Conservation (phyloP, 345 rosid genomes). For the Sonneratia alba region DNA sequence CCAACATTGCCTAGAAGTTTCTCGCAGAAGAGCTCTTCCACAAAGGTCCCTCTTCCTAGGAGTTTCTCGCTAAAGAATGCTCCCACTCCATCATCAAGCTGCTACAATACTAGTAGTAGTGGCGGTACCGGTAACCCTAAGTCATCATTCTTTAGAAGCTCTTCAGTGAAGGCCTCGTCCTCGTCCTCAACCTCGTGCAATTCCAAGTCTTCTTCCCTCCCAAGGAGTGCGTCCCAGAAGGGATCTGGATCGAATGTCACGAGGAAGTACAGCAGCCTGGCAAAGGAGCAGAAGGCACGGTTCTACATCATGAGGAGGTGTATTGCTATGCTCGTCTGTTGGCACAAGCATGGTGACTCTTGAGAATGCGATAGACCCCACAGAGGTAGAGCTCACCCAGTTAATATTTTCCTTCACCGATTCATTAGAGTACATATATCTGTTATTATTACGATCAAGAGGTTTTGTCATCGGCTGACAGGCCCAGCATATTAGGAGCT, state of each 20-base stretch:
- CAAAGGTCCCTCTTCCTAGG: slow-evolving; percentile 11
- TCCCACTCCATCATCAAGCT: slow-evolving; percentile 4
- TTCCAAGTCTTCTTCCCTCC: slow-evolving; percentile 34
- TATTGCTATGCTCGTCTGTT: slow-evolving; percentile 97
- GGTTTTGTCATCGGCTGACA: neutral
- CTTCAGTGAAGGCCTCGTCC: slow-evolving; percentile 19
- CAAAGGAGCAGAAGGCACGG: slow-evolving; percentile 93
- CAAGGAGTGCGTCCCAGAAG: slow-evolving; percentile 48
- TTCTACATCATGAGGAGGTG: slow-evolving; percentile 96
- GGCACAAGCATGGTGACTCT: slow-evolving; percentile 85
- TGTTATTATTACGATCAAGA: slow-evolving; percentile 2
- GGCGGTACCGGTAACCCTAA: neutral
- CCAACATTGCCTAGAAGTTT: slow-evolving; percentile 53
- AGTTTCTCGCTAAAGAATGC: slow-evolving; percentile 17
- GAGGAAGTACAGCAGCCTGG: slow-evolving; percentile 70
- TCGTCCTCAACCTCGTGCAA: slow-evolving; percentile 16
- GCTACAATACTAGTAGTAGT: neutral
- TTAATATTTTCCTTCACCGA: neutral
- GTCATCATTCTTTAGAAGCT: slow-evolving; percentile 14
- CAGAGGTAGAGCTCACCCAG: neutral
- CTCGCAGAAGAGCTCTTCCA: slow-evolving; percentile 40
- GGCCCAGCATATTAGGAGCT: neutral
- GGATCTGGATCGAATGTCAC: slow-evolving; percentile 41
- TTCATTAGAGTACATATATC: slow-evolving; percentile 1
- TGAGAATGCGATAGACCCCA: neutral